These are phyloP conservation scores for Microcyclospora pomicola DNA, from an alignment of 2,329 filamentous ascomycete species.

Conservation along the genomic window DNA sequence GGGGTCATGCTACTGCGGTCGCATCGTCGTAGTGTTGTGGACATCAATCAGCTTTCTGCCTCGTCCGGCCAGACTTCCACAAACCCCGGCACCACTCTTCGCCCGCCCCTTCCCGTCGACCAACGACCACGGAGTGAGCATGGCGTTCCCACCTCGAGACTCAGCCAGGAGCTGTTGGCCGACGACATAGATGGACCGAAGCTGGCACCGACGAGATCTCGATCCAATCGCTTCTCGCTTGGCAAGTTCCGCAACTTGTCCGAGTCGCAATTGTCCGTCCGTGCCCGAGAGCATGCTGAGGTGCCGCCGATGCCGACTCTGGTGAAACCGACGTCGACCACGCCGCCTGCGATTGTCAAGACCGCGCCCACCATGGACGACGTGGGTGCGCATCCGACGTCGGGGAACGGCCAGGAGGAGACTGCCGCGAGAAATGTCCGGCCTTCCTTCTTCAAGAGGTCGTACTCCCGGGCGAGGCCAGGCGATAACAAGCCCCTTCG, in stretches of 20 bases:
- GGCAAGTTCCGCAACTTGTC: slow-evolving; percentile 84
- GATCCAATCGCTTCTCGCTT: slow-evolving; percentile 46
- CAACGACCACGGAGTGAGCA: slow-evolving; percentile 8
- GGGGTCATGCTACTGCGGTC: slow-evolving; percentile 22
- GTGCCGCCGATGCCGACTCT: slow-evolving; percentile 25
- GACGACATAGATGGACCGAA: slow-evolving; percentile 9
- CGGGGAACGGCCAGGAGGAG: slow-evolving; percentile 5
- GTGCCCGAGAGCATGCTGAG: slow-evolving; percentile 49
- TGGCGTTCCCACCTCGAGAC: slow-evolving; percentile 7
- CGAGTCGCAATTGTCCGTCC: slow-evolving; percentile 71
- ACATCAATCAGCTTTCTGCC: too few relatives aligned
- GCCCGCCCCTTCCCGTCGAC: slow-evolving; percentile 1
- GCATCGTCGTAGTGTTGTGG: slow-evolving; percentile 30
- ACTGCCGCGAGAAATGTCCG: slow-evolving; percentile 4
- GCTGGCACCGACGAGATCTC: not conserved
- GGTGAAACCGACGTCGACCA: slow-evolving; percentile 4
- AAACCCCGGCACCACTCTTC: too few relatives aligned
- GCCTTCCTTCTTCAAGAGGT: slow-evolving; percentile 15
- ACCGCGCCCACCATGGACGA: slow-evolving; percentile 63
- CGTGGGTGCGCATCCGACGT: not conserved
- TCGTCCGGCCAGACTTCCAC: too few relatives aligned
- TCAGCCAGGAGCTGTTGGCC: slow-evolving; percentile 13
- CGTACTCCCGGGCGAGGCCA: slow-evolving; percentile 8
- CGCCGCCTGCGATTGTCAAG: slow-evolving; percentile 63
- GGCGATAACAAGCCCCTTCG: slow-evolving; percentile 4